Conservation (phyloP, 1,139 yeast genomes). For the Debaryomycetaceae sp. region DNA sequence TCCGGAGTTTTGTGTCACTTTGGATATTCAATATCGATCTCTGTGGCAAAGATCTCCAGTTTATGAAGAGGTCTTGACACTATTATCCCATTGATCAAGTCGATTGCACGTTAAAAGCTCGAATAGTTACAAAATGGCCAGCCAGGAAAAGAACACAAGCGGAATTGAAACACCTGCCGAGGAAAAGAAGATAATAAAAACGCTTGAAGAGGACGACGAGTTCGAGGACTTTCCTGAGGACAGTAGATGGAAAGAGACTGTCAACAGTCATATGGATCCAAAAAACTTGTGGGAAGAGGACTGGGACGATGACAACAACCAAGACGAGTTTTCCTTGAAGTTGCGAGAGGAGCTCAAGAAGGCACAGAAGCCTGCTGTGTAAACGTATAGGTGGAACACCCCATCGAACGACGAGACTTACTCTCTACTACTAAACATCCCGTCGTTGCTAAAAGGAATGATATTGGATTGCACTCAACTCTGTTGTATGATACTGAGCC, state of each 20-base stretch:
- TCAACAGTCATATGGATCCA: slow-evolving; percentile 41
- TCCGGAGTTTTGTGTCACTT: neutral
- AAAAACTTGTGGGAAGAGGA: slow-evolving; percentile 83
- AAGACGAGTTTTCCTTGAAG: slow-evolving; percentile 74
- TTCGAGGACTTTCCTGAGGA: slow-evolving; percentile 94
- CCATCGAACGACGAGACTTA: too few relatives aligned
- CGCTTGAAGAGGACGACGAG: slow-evolving; percentile 89
- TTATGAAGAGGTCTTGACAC: too few relatives aligned
- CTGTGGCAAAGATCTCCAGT: neutral
- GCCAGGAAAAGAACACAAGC: slow-evolving; percentile 6
- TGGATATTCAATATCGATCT: neutral
- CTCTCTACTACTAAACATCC: too few relatives aligned
- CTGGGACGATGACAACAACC: slow-evolving; percentile 93
- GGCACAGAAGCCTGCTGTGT: slow-evolving; percentile 11
- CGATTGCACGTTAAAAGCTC: too few relatives aligned
- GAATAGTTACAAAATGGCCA: slow-evolving; percentile 1
- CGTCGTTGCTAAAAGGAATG: too few relatives aligned
- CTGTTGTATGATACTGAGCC: too few relatives aligned
- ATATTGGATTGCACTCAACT: too few relatives aligned
- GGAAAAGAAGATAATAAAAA: slow-evolving; percentile 44
- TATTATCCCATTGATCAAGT: too few relatives aligned
- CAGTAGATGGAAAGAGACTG: slow-evolving; percentile 43
- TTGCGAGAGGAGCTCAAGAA: slow-evolving; percentile 50
- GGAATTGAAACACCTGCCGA: slow-evolving; percentile 13
- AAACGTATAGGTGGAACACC: neutral